Percentiles rank a stretch among this genome's conserved stretches.
Conservation (phyloP, 805 yeast genomes). For the Metschnikowia similis region DNA sequence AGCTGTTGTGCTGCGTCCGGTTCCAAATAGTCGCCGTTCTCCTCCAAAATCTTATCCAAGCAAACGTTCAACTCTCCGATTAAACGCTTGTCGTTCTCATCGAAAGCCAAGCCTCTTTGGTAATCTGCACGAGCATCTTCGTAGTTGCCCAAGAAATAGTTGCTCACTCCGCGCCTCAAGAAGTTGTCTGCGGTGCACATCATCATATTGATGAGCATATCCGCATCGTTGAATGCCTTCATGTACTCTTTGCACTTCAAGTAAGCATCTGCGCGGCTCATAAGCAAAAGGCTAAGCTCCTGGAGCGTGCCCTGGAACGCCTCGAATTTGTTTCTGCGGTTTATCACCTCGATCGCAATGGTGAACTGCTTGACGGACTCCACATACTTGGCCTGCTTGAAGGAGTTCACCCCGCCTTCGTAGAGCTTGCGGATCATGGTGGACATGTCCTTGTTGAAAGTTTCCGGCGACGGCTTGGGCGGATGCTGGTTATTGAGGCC, state of each 20-base stretch:
- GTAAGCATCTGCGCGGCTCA: slow-evolving; percentile 69
- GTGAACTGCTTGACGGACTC: slow-evolving; percentile 64
- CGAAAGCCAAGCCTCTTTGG: slow-evolving; percentile 70
- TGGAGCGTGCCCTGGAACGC: slow-evolving; percentile 67
- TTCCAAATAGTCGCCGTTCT: slow-evolving; percentile 49
- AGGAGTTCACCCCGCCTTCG: slow-evolving; percentile 56
- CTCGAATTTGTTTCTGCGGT: slow-evolving; percentile 69
- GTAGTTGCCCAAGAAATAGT: slow-evolving; percentile 56
- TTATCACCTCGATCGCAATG: slow-evolving; percentile 63
- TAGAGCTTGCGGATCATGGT: slow-evolving; percentile 61
- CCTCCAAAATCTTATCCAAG: slow-evolving; percentile 47
- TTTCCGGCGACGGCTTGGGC: slow-evolving; percentile 49
- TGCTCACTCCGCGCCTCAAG: slow-evolving; percentile 65
- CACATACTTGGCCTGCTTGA: slow-evolving; percentile 49
- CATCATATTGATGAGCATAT: slow-evolving; percentile 56
- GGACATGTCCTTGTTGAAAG: slow-evolving; percentile 52
- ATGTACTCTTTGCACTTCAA: slow-evolving; percentile 50
- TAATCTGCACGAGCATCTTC: slow-evolving; percentile 60
- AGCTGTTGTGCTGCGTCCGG: too few species aligned
- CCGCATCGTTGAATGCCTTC: slow-evolving; percentile 67
- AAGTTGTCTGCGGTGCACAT: slow-evolving; percentile 64
- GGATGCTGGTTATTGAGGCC: slow-evolving; percentile 48
- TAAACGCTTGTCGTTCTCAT: slow-evolving; percentile 48
- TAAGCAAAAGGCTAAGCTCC: slow-evolving; percentile 61
- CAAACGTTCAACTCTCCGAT: slow-evolving; percentile 45